Evolutionary conservation across 257 asterid species (phyloP).

Genomic region (Salvia hispanica): DNA sequence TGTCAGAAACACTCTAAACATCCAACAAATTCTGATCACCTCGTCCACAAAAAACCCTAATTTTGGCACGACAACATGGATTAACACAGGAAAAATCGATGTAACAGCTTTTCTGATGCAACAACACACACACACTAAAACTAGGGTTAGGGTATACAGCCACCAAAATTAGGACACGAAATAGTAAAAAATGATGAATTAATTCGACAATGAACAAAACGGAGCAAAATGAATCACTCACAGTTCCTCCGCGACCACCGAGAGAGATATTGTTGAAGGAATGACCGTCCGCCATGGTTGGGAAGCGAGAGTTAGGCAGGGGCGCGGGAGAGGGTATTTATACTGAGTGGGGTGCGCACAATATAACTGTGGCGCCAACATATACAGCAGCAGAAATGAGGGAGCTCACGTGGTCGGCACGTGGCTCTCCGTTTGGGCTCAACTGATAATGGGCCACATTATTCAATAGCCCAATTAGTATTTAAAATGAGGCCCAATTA

Average conservation of each 20-base stretch:
- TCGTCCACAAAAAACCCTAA: conserved; percentile 27
- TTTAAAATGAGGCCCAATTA: no score
- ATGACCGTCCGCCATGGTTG: conserved; percentile 77
- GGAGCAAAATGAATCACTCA: conserved; percentile 32
- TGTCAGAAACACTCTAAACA: background rate
- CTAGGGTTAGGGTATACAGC: conserved; percentile 31
- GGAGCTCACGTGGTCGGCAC: conserved; percentile 12
- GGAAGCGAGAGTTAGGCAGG: background rate
- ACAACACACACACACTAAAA: background rate
- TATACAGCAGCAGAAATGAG: background rate
- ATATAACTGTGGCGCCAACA: conserved; percentile 41
- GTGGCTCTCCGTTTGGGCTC: conserved; percentile 17
- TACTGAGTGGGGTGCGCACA: conserved; percentile 2
- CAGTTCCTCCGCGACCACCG: conserved; percentile 91
- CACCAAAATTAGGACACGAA: background rate
- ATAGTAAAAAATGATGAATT: background rate
- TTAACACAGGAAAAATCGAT: background rate
- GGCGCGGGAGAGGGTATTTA: conserved; percentile 25
- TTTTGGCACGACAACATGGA: background rate
- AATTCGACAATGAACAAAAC: background rate
- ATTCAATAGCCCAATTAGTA: background rate
- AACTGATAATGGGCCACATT: background rate
- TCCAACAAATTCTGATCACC: conserved; percentile 2
- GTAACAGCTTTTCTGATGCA: background rate
- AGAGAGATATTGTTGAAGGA: conserved; percentile 74